Evolutionary conservation across 208 protist genomes (phyloP), one percentile per base, ranked within the genome.

Genomic region (Leishmania guyanensis): DNA sequence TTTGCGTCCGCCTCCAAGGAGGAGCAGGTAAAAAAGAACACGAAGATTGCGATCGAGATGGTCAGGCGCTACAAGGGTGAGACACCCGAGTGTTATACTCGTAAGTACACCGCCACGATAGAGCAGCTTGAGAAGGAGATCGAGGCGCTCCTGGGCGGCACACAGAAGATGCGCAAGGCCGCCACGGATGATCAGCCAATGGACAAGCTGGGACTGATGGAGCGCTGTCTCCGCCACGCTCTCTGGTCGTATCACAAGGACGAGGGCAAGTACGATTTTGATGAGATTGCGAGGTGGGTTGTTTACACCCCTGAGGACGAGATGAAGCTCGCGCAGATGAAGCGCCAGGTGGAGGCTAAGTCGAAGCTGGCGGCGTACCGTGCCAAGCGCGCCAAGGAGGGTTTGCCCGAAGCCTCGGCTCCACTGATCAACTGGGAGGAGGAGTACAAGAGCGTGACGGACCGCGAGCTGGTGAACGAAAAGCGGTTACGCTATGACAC

Each of bases 201-300:
- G 93, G 94, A 97, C 78, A 97, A 98, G 85, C 85, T 98, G 58
- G 86, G 86, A 2, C 86, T 97, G 76, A 98, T 98, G 88, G 95
- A 98, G 85, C 93, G 95, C 81, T 96, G 93, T 86, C 93, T 98
- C 51, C 93, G 95, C 78, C 95, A 98, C 86, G 94, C 92, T 14
- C 85, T 98, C 39, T 97, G 92, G 92, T 96, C 92, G 50, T 98
- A 98, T 88, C 88, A 96, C 84, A 97, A 97, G 83, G 94, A 98
- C 60, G 93, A 98, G 71, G 95, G 91, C 29, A 94, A 90, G 82
- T 94, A 83, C 84, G 86, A 97, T 84, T 96, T 96, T 85, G 89
- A 87, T 48, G 89, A 95, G 78, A 97, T 98, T 86, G 80, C 84
- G 58, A 97, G 95, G 86, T 98, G 95, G 95, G 86, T 98, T 72